Conservation (phyloP, 352 stramenopile species). For the Phytopythium chamaehyphon region DNA sequence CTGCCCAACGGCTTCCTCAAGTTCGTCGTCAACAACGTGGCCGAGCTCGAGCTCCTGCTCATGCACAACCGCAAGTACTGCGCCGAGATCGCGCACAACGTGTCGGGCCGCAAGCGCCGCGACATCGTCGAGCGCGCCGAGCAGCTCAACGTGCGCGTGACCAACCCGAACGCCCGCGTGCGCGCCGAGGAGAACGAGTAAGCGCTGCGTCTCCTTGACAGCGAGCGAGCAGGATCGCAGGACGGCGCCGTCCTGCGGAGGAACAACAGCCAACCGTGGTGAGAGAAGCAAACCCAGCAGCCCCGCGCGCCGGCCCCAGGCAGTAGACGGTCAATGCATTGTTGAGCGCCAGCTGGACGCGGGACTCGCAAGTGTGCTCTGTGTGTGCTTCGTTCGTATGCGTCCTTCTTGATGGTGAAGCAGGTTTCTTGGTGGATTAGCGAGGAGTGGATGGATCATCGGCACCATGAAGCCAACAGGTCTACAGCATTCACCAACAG, state of each 20-base stretch:
- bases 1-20: constrained; percentile 99
- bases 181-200: constrained; percentile 96
- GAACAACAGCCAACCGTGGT: constrained; percentile 32
- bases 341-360: constrained; percentile 39
- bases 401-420: background rate
- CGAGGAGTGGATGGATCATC: no score
- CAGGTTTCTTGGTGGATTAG: background rate
- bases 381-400: constrained; percentile 12
- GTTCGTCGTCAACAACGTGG: constrained; percentile 98
- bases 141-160: constrained; percentile 98
- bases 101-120: constrained; percentile 95
- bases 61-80: constrained; percentile 98
- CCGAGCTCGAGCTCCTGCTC: constrained; percentile 96
- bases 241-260: constrained; percentile 15
- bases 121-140: constrained; percentile 97
- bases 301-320: constrained; percentile 25
- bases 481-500: no score
- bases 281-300: constrained; percentile 30
- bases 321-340: constrained; percentile 37
- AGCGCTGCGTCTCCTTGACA: constrained; percentile 13
- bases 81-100: constrained; percentile 98
- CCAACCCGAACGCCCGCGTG: constrained; percentile 97
- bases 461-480: no score
- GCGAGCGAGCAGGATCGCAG: background rate
- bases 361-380: constrained; percentile 20